Conservation (phyloP, 305 asterid genomes). For the Fraxinus xanthoxyloides region DNA sequence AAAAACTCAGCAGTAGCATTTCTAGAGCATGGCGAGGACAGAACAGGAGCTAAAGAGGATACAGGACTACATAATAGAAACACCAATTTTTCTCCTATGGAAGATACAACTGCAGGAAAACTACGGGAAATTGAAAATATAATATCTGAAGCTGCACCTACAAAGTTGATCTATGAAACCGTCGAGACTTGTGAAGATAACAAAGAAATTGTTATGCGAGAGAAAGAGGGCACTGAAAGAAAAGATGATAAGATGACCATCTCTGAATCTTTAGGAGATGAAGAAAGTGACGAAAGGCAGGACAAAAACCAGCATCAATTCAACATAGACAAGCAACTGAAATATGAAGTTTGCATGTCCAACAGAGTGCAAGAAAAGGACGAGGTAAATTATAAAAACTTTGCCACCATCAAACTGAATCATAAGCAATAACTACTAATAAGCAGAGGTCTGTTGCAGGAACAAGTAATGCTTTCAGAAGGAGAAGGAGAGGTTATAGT, state of each 20-base stretch:
- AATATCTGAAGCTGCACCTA: constrained; percentile 17
- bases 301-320: constrained; percentile 12
- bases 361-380: constrained; percentile 26
- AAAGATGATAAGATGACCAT: constrained; percentile 15
- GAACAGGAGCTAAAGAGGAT: constrained; percentile 21
- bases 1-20: constrained; percentile 17
- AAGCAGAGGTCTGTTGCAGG: constrained; percentile 33
- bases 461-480: constrained; percentile 22
- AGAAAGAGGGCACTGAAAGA: constrained; percentile 17
- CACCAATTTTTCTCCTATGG: constrained; percentile 4
- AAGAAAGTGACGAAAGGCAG: constrained; percentile 26
- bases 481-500: constrained; percentile 24
- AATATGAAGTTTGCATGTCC: constrained; percentile 23
- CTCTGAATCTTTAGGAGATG: constrained; percentile 20
- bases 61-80: constrained; percentile 22
- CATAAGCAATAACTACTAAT: constrained; percentile 14
- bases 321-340: neutral
- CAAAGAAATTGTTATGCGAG: constrained; percentile 12
- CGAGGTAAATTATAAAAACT: constrained; percentile 34
- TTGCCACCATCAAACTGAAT: constrained; percentile 13
- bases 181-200: constrained; percentile 18
- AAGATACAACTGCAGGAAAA: constrained; percentile 17
- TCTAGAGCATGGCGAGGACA: constrained; percentile 23
- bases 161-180: constrained; percentile 7
- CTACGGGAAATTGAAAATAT: constrained; percentile 17